phyloP scores from a whole-genome alignment of 805 yeast genomes.

The Yarrowia phangngaensis region DNA sequence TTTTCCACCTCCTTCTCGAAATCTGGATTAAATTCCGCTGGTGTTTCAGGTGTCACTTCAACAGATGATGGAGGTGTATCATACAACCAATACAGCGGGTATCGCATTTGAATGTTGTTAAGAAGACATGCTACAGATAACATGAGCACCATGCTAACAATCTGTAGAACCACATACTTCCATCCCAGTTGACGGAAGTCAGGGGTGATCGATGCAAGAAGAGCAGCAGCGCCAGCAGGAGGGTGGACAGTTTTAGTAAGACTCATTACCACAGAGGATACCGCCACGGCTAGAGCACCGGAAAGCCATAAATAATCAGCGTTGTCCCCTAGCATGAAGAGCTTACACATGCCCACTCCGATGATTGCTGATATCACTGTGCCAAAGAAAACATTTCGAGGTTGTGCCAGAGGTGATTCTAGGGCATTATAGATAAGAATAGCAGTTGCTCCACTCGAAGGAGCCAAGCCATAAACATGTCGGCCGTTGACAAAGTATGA shows the following conservation, averaged over 20 bases:
- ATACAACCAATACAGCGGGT: slow-evolving; percentile 63
- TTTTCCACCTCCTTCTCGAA: neutral
- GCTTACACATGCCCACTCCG: slow-evolving; percentile 53
- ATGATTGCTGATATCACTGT: slow-evolving; percentile 52
- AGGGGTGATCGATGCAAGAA: slow-evolving; percentile 52
- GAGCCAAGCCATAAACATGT: slow-evolving; percentile 35
- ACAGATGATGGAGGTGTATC: slow-evolving; percentile 31
- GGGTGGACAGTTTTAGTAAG: slow-evolving; percentile 60
- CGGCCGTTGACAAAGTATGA: slow-evolving; percentile 30
- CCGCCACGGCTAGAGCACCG: slow-evolving; percentile 56
- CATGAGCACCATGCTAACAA: slow-evolving; percentile 49
- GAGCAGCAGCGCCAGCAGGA: slow-evolving; percentile 68
- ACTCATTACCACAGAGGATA: slow-evolving; percentile 53
- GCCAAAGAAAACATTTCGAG: slow-evolving; percentile 55
- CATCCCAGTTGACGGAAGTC: slow-evolving; percentile 52
- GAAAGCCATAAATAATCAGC: slow-evolving; percentile 51
- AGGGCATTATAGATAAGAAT: slow-evolving; percentile 54
- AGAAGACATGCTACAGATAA: slow-evolving; percentile 50
- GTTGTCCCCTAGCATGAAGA: slow-evolving; percentile 50
- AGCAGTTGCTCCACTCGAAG: slow-evolving; percentile 56
- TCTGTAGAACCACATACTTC: slow-evolving; percentile 59
- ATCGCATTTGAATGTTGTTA: slow-evolving; percentile 51
- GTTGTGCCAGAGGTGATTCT: slow-evolving; percentile 61
- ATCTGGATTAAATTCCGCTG: too few relatives aligned
- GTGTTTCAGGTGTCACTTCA: too few relatives aligned